Conservation (phyloP, 75 land plant species). For the Pinus taeda region DNA sequence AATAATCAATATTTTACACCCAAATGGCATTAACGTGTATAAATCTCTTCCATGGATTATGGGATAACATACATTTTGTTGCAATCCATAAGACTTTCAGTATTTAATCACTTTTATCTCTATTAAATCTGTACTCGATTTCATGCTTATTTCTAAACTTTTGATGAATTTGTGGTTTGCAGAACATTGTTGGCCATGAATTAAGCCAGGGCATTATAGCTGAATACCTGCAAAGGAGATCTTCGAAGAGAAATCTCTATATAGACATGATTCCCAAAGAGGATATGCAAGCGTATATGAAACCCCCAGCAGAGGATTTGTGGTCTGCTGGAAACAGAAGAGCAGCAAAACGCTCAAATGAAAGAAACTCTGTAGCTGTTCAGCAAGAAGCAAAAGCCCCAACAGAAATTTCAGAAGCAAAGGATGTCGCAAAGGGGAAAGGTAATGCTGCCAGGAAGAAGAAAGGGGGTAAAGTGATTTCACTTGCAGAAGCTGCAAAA, state of each 20-base stretch:
- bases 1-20: too few species aligned
- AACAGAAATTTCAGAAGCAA: slow-evolving; percentile 23
- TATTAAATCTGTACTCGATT: not conserved
- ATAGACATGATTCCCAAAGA: slow-evolving; percentile 23
- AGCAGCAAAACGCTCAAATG: slow-evolving; percentile 29
- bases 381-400: slow-evolving; percentile 14
- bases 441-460: slow-evolving; percentile 42
- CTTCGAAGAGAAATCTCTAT: slow-evolving; percentile 5
- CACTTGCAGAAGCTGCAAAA: slow-evolving; percentile 91
- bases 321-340: slow-evolving; percentile 46
- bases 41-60: too few species aligned
- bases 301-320: slow-evolving; percentile 61
- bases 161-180: slow-evolving; percentile 15
- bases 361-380: not conserved
- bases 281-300: slow-evolving; percentile 63
- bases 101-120: not conserved
- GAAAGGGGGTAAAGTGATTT: slow-evolving; percentile 61
- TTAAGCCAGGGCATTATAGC: slow-evolving; percentile 44
- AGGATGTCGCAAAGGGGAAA: slow-evolving; percentile 21
- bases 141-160: not conserved
- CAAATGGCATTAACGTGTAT: too few species aligned
- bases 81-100: too few species aligned
- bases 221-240: slow-evolving; percentile 67
- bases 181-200: slow-evolving; percentile 89
- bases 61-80: too few species aligned